These are phyloP conservation scores for Tylopilus subfusipes DNA, from an alignment of 768 basidiomycete species.

Conservation along the genomic window DNA sequence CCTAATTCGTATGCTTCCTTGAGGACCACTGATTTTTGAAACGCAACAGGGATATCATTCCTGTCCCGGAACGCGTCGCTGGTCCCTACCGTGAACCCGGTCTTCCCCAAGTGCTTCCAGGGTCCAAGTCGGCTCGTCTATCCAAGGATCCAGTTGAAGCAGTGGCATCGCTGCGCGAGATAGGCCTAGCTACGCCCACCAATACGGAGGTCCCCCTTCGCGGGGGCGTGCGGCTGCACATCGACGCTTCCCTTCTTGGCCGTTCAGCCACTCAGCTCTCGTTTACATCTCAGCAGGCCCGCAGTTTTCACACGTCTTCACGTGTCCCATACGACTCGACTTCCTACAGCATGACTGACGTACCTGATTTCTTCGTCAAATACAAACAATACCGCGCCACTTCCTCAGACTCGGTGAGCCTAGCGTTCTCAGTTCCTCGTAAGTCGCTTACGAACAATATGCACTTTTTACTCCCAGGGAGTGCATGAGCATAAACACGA, in stretches of 20 bases:
- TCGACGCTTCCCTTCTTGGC: not conserved
- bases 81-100: not conserved
- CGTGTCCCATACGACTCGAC: conserved; percentile 16
- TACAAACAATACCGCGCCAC: conserved; percentile 23
- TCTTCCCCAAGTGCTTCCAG: not conserved
- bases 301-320: conserved; percentile 25
- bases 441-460: not conserved
- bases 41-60: conserved; percentile 30
- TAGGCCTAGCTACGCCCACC: not conserved
- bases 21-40: conserved; percentile 32
- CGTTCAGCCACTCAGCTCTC: not conserved
- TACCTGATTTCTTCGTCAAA: conserved; percentile 28
- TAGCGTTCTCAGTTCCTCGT: rapidly evolving
- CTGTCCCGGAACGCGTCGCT: conserved; percentile 26
- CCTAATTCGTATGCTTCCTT: conserved; percentile 28
- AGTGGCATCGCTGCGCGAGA: not conserved
- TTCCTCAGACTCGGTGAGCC: conserved; percentile 8
- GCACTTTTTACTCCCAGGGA: not conserved
- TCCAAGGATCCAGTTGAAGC: not conserved
- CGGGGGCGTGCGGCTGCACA: too few relatives aligned
- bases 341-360: conserved; percentile 25
- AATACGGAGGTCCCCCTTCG: not conserved
- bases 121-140: not conserved
- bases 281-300: conserved; percentile 10
- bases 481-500: conserved; percentile 1